Conservation (phyloP, 352 stramenopile genomes). For the Pythium phragmiticola region DNA sequence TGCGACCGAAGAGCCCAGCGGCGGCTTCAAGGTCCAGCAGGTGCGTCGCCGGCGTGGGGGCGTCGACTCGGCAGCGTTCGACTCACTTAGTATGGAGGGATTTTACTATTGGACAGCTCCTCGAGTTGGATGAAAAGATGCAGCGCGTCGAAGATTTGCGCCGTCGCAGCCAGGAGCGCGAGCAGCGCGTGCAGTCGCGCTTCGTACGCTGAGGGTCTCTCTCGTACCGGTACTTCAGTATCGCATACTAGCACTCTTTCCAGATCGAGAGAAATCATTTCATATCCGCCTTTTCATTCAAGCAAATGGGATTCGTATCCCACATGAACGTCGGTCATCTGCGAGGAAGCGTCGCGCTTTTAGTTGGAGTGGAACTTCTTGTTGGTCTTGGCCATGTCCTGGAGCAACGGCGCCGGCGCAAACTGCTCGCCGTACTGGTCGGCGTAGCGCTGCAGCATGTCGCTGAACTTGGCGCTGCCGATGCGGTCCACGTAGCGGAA, state of each 20-base stretch:
- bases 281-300: no score
- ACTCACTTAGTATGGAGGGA: no score
- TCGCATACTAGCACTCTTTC: no score
- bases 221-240: neutral
- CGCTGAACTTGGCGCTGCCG: constrained; percentile 92
- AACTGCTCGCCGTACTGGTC: constrained; percentile 97
- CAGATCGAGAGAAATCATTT: no score
- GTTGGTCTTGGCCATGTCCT: constrained; percentile 96
- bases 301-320: no score
- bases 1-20: constrained; percentile 15
- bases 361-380: constrained; percentile 97
- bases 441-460: constrained; percentile 95
- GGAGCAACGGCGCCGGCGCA: constrained; percentile 92
- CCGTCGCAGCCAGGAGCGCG: constrained; percentile 56
- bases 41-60: constrained; percentile 14
- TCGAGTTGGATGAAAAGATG: constrained; percentile 77
- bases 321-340: neutral
- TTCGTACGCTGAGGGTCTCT: constrained; percentile 26
- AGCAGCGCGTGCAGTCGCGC: constrained; percentile 56
- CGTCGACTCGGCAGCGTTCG: no score
- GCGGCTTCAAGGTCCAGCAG: constrained; percentile 58
- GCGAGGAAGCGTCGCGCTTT: neutral
- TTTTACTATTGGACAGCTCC: constrained; percentile 31
- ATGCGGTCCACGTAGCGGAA: constrained; percentile 96
- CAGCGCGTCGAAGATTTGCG: constrained; percentile 74